Evolutionary conservation across 1,284 basidiomycete genomes (phyloP).

Genomic region (Microbotryum violaceum): DNA sequence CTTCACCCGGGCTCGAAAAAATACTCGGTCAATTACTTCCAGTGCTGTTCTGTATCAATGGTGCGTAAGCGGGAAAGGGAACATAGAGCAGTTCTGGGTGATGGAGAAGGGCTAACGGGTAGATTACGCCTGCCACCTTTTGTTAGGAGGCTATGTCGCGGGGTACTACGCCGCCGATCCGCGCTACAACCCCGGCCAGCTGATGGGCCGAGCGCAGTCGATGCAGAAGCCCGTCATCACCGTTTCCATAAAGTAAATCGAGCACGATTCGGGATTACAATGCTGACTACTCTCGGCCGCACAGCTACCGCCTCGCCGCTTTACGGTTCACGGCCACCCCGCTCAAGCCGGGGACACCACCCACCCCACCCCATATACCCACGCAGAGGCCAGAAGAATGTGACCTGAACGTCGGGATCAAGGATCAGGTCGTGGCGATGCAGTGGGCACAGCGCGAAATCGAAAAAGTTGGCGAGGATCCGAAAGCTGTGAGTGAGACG

Average conservation of each 20-base stretch:
- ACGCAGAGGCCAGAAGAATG: slow-evolving; percentile 13
- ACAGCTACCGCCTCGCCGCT: slow-evolving; percentile 27
- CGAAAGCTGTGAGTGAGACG: slow-evolving; percentile 2
- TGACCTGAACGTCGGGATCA: slow-evolving; percentile 30
- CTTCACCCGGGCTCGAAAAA: slow-evolving; percentile 15
- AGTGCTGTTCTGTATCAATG: slow-evolving; percentile 26
- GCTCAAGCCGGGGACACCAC: slow-evolving; percentile 12
- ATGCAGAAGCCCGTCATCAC: slow-evolving; percentile 22
- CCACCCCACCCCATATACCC: slow-evolving; percentile 24
- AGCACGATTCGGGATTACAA: neutral
- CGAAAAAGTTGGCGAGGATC: slow-evolving; percentile 20
- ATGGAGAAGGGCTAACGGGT: too few relatives aligned
- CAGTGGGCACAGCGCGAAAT: slow-evolving; percentile 25
- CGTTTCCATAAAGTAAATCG: slow-evolving; percentile 23
- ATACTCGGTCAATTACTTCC: slow-evolving; percentile 15
- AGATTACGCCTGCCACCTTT: too few relatives aligned
- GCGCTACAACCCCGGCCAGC: slow-evolving; percentile 19
- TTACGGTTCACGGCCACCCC: slow-evolving; percentile 25
- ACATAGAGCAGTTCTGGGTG: neutral
- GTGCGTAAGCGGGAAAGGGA: neutral
- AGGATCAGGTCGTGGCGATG: slow-evolving; percentile 27
- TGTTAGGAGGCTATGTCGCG: slow-evolving; percentile 20
- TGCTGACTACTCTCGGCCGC: neutral
- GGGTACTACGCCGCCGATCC: slow-evolving; percentile 17
- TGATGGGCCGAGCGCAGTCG: slow-evolving; percentile 15